Evolutionary conservation across 352 stramenopile species (phyloP), one percentile per base, ranked within the genome.

Genomic region (Aphanomyces astaci): DNA sequence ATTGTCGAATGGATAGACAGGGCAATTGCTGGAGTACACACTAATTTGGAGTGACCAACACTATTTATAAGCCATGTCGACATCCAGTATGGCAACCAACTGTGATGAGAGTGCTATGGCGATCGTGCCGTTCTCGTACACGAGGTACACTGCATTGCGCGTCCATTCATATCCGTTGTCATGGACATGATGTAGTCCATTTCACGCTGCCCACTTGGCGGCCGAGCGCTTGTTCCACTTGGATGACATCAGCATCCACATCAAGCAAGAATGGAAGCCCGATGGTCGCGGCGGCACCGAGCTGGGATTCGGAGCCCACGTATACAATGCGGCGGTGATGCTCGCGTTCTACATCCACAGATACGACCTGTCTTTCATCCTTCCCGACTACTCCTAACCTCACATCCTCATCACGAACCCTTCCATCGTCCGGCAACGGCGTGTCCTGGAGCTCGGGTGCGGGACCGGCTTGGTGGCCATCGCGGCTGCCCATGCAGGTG

Each of bases 311-410:
- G 86, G 86, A 19, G 86, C 84, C 51, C 90, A 84, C 4, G 84
- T 94, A 36, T 94, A 94, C 70, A 82, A 92, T 31, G 82, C 84
- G 4, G 82, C 86, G 9, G 74, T 94, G 60, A 73, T 80, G n/a
- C 73, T 94, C 51, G 86, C 86, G 27, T 73, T 92, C n/a, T 94
- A 88, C 64, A 65, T 94, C 25, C 32, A 57, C 30, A 2, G 81
- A 86, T 30, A 66, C 74, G 51, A n/a, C n/a, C n/a, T n/a, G n/a
- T n/a, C 22, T 13, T 27, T 5, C 4, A n/a, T 32, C 5, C 5
- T 11, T 19, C 4, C 28, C 5, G 3, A 15, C 43, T 49, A 17
- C n/a, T 4, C 11, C 53, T 62, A 40, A 62, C 53, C 15, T 54
- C 46, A n/a, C 11, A 53, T 65, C 31, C 53, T 17, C 54, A 63